Evolutionary conservation across 495 filamentous ascomycete genomes (phyloP).

Genomic region (Clohesyomyces aquaticus): DNA sequence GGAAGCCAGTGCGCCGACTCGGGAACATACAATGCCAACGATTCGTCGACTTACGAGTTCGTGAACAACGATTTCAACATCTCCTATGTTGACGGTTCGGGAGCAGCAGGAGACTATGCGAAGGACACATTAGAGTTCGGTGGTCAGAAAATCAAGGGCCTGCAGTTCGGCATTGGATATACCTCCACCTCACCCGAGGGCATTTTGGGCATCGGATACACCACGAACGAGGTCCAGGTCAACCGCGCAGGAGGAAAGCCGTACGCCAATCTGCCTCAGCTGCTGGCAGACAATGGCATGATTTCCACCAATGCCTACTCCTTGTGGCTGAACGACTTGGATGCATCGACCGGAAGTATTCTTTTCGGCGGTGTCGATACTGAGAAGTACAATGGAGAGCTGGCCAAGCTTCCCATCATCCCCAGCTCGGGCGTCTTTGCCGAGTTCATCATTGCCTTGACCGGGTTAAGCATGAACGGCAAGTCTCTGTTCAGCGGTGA

Average conservation of each 20-base stretch:
- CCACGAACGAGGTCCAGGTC: slow-evolving; percentile 78
- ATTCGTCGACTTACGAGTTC: slow-evolving; percentile 79
- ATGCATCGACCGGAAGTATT: slow-evolving; percentile 71
- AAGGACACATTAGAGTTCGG: slow-evolving; percentile 77
- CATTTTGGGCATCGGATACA: slow-evolving; percentile 91
- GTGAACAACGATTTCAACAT: slow-evolving; percentile 85
- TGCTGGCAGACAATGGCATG: slow-evolving; percentile 68
- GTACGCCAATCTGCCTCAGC: slow-evolving; percentile 79
- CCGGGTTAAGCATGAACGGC: slow-evolving; percentile 59
- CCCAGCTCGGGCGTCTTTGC: slow-evolving; percentile 51
- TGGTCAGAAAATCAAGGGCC: slow-evolving; percentile 57
- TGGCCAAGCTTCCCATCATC: slow-evolving; percentile 75
- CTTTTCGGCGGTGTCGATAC: slow-evolving; percentile 92
- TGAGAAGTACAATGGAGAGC: slow-evolving; percentile 70
- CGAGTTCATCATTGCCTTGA: slow-evolving; percentile 86
- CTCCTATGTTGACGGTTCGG: slow-evolving; percentile 84
- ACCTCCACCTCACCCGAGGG: slow-evolving; percentile 70
- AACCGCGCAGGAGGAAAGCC: slow-evolving; percentile 58
- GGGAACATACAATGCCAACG: slow-evolving; percentile 62
- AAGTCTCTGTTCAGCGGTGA: slow-evolving; percentile 58
- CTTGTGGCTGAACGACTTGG: slow-evolving; percentile 83
- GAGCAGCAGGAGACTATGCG: slow-evolving; percentile 80
- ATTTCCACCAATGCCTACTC: slow-evolving; percentile 86
- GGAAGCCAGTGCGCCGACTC: slow-evolving; percentile 42
- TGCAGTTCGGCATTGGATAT: slow-evolving; percentile 91